Evolutionary conservation across 2,329 filamentous ascomycete genomes (phyloP), one percentile per base, ranked within the genome.

Genomic region (Colletotrichum musae): DNA sequence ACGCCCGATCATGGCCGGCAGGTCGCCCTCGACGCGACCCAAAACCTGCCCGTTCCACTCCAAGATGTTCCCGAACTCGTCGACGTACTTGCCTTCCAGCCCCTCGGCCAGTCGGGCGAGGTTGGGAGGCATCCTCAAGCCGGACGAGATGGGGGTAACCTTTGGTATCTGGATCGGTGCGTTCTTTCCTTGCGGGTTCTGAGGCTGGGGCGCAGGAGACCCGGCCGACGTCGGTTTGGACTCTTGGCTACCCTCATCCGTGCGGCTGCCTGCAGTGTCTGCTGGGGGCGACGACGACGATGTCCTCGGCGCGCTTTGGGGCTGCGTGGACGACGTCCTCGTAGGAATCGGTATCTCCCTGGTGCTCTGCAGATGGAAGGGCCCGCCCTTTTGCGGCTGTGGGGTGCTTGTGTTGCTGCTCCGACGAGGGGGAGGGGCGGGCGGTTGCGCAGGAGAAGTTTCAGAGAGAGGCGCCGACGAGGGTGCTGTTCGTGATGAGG

Each of bases 1-100:
- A 48, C 82, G 79, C 39, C 86, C 87, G 6, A 88, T 80, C 83
- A 88, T 88, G 54, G 85, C 83, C 4, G 87, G 87, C 26, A 89
- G 78, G 74, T 88, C 87, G 6, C 87, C 87, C 6, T 83, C 84
- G 6, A 83, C 86, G 50, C 85, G 83, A 41, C 86, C 87, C 3
- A 88, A 80, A 4, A 88, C 84, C 43, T 81, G 83, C 7, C 85
- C 86, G 15, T 85, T 79, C 68, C 80, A 82, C 68, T 85, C 84
- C 16, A 88, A 75, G 39, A 88, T 80, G 74, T 87, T 87, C 62
- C 86, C 87, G 56, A 86, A 86, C 74, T 88, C 86, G 68, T 88
- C 85, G 26, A 88, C 80, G 47, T 74, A 80, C 71, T 84, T 84
- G 50, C 84, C 86, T 54, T 82, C 80, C 24, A 88, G 81, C 18